Conservation (phyloP, 108 stramenopile species). For the Cyclotella distinguenda region DNA sequence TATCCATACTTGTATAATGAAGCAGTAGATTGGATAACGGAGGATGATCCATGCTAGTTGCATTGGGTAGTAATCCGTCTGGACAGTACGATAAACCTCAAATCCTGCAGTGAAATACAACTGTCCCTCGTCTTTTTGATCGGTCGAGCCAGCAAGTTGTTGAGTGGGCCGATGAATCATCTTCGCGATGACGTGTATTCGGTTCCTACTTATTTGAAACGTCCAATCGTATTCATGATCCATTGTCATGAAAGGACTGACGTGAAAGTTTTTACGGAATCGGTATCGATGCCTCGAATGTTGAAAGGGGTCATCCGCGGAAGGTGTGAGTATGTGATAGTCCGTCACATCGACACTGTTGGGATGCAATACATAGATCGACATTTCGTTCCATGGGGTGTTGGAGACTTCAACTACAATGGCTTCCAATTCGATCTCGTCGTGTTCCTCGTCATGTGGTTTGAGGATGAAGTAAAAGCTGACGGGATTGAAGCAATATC, state of each 20-base stretch:
- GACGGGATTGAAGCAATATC: constrained; percentile 92
- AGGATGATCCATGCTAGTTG: constrained; percentile 52
- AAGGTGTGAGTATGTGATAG: constrained; percentile 2
- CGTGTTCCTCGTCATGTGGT: constrained; percentile 5
- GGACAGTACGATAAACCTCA: constrained; percentile 22
- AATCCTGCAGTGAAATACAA: constrained; percentile 55
- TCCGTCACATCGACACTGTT: constrained; percentile 59
- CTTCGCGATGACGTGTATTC: constrained; percentile 32
- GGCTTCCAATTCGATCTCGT: neutral
- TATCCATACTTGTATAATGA: constrained; percentile 86
- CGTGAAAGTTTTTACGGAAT: constrained; percentile 91
- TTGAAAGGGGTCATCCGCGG: neutral
- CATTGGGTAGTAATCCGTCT: constrained; percentile 38
- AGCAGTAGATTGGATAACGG: constrained; percentile 73
- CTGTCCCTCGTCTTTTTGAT: neutral
- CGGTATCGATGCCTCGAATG: constrained; percentile 43
- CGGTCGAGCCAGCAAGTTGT: neutral
- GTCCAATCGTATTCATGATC: constrained; percentile 91
- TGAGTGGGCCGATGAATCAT: constrained; percentile 16
- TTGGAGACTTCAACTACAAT: constrained; percentile 85
- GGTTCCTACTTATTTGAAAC: constrained; percentile 46
- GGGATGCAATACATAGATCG: constrained; percentile 86
- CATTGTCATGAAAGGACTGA: constrained; percentile 99
- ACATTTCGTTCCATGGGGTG: constrained; percentile 96
- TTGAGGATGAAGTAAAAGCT: constrained; percentile 75